Base-by-base conservation (phyloP, 148 eudicot species). In the Vaccinium macrocarpon region DNA sequence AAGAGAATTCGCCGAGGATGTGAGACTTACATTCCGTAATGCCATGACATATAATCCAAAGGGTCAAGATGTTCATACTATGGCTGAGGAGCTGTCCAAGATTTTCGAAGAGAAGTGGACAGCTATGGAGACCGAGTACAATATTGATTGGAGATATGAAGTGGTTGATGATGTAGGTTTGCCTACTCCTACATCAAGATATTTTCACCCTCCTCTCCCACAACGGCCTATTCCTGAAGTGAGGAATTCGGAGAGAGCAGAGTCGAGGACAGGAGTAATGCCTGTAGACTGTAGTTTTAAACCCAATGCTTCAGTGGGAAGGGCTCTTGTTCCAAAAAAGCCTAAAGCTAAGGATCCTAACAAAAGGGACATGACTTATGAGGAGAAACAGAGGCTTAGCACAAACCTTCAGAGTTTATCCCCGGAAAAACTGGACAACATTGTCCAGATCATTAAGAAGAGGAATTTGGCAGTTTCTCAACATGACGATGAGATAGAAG, bases 171-270 rank as follows among this genome's bases (percentile, higher is more conserved):
- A 95, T 88, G 76, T 89, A 18, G 92, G 91, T 38, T 86, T 88
- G 81, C 91, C 91, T 1, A 91, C 97, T 75, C 97, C 98, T 32
- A 87, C 88, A 51, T 87, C 94, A 18, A 88, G 95, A 86, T 91
- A 76, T 82, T 85, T 70, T 76, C 87, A 81, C 25, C 86, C 88
- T 82, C 91, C 90, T 38, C 85, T 83, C 80, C 90, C 85, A 52
- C 86, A 82, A 57, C 84, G 86, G 71, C 88, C 85, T 15, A 55
- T 83, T 53, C 87, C 79, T 11, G 91, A 86, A 11, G n/a, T 81
- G 82, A 89, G 88, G 83, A 84, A 81, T 86, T 82, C 89, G 83
- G 92, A 90, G 83, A 92, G 95, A 64, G 89, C 95, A 8, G 88
- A 92, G 46, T 88, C 95, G 3, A 86, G 89, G 90, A 86, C 89